Evolutionary conservation across 257 asterid genomes (phyloP), one percentile per base, ranked within the genome.

Genomic region (Solanum dulcamara): DNA sequence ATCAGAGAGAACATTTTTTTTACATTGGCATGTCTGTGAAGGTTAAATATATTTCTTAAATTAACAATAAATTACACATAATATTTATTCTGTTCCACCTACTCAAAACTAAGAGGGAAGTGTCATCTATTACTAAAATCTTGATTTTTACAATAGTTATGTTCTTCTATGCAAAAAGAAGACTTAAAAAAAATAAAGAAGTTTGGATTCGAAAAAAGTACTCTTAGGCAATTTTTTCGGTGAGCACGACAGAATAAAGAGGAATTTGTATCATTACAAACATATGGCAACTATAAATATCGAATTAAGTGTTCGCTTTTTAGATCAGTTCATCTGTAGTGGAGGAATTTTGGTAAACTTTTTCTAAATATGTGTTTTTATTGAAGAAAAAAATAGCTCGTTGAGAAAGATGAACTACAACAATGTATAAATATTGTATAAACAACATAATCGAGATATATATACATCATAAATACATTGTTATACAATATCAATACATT

Each of bases 171-270:
- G 22, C 0, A 51, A 51, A 8, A 15, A 50, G 55, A 0, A 50
- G 9, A 50, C 22, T 15, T 50, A 2, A 50, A 50, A 0, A 15
- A 50, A 50, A 0, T 0, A 0, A 50, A 50, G 10, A 17, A 51
- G 59, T 51, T 51, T 17, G n/a, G 9, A 51, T 51, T 6, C 1
- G 1, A 51, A 51, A 51, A 51, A 51, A 51, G n/a, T 51, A 51
- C 17, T 5, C 2, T 50, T 50, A 50, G 3, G 17, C 10, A 0
- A 0, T 50, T 50, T 0, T 18, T 50, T 50, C 9, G 17, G 5
- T 0, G 17, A 51, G 59, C 59, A 51, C n/a, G 18, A 51, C 6
- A 0, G 9, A 51, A 51, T 51, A 9, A 51, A 51, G 4, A 51
- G 9, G 24, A 18, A 17, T 17, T 51, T 51, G 59, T 51, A 51